Evolutionary conservation across 2,329 filamentous ascomycete species (phyloP), one percentile per base, ranked within the genome.

Genomic region (Septoria petroselini): DNA sequence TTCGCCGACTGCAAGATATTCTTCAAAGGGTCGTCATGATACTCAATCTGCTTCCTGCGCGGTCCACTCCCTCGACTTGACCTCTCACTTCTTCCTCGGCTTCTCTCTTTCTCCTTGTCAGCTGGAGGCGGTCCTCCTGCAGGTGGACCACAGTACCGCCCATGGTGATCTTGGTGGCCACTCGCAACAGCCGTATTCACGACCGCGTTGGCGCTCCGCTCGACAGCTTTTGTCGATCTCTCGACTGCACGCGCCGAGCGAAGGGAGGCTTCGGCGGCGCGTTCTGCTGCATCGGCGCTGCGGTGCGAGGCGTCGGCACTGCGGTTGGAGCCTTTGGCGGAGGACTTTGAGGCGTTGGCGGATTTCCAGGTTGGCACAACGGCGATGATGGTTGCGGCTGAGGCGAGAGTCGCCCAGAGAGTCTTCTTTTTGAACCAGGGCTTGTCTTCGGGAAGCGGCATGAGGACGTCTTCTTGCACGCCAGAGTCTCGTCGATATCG

Each of bases 341-440:
- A 38, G 15, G 53, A 27, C 14, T 34, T 33, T 14, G 44, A 51
- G 6, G 53, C 53, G 34, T 40, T 33, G n/a, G 52, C 48, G 9
- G 55, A 55, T 17, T 50, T 34, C 29, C 48, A 46, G 6, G 45
- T 47, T 12, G 55, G 52, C 4, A 48, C 48, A 9, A 58, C 50
- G 34, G 52, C 54, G 27, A 53, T 48, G 19, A 58, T 51, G n/a
- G 49, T 53, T 11, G 55, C 55, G 11, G 54, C 42, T 29, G 50
- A 55, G 12, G 54, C 57, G 11, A 55, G 34, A 3, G 54, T 57
- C 6, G 54, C 54, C 57, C 57, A 59, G 23, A 59, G n/a, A 3
- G 57, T 53, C 29, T 59, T 59, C 50, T 59, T 59, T 18, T 57
- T 57, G 50, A 50, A 59, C 54, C 54, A 59, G 12, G 55, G 52